Evolutionary conservation across 495 filamentous ascomycete genomes (phyloP).

Genomic region (Podospora pseudocomata): DNA sequence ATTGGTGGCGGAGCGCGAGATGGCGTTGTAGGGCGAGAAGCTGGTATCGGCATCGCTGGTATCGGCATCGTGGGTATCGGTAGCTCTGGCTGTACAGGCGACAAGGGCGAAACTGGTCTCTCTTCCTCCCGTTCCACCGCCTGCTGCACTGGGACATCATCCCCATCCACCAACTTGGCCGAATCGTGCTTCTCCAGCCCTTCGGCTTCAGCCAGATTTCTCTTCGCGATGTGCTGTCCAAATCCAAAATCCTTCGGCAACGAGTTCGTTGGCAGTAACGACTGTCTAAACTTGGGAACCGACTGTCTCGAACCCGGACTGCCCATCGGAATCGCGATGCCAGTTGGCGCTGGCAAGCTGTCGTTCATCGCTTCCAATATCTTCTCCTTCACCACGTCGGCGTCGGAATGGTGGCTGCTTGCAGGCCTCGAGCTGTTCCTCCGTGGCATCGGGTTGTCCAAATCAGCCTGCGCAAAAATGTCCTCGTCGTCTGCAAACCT

Average conservation of each 20-base stretch:
- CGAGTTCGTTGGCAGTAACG: conserved; percentile 29
- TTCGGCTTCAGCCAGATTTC: conserved; percentile 14
- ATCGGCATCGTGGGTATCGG: background rate
- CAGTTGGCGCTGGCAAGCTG: conserved; percentile 30
- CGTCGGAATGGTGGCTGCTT: conserved; percentile 31
- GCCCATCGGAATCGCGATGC: conserved; percentile 19
- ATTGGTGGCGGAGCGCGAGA: conserved; percentile 18
- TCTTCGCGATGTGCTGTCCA: conserved; percentile 27
- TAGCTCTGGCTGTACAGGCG: background rate
- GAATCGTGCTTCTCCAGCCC: conserved; percentile 33
- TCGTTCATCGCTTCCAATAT: conserved; percentile 47
- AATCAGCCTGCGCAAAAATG: conserved; percentile 25
- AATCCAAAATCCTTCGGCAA: conserved; percentile 32
- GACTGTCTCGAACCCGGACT: conserved; percentile 35
- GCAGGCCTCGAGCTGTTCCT: conserved; percentile 27
- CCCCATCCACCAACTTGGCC: conserved; percentile 29
- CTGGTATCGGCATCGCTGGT: conserved; percentile 2
- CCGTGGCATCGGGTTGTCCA: conserved; percentile 19
- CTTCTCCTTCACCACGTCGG: conserved; percentile 34
- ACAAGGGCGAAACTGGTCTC: conserved; percentile 11
- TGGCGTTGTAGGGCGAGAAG: conserved; percentile 17
- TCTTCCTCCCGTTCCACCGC: background rate
- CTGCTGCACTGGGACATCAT: conserved; percentile 13
- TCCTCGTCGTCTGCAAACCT: conserved; percentile 35
- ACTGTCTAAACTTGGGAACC: conserved; percentile 35